Evolutionary conservation across 2,329 filamentous ascomycete genomes (phyloP).

Genomic region (Stachybotrys elegans): DNA sequence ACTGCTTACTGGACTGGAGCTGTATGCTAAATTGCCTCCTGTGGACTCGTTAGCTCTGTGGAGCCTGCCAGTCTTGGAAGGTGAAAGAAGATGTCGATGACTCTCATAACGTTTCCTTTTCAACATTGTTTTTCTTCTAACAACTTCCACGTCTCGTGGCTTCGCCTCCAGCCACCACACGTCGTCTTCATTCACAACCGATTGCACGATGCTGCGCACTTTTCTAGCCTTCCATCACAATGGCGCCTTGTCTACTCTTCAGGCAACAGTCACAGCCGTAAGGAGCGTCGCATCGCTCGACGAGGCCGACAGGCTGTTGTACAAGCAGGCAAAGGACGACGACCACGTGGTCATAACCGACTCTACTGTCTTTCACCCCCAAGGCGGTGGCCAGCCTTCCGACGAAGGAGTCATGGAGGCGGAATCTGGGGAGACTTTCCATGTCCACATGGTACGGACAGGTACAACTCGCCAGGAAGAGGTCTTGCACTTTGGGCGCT

Average conservation of each 20-base stretch:
- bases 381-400: constrained; percentile 69
- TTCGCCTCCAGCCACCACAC: too few relatives aligned
- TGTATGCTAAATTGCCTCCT: too few relatives aligned
- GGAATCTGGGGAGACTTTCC: constrained; percentile 29
- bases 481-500: constrained; percentile 63
- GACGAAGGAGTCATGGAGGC: constrained; percentile 55
- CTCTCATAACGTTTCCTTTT: too few relatives aligned
- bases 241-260: not conserved
- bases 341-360: constrained; percentile 56
- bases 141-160: too few relatives aligned
- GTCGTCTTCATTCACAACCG: too few relatives aligned
- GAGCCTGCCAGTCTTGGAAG: too few relatives aligned
- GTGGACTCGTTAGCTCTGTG: too few relatives aligned
- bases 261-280: not conserved
- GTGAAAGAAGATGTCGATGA: too few relatives aligned
- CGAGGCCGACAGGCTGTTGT: constrained; percentile 46
- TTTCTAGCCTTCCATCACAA: not conserved
- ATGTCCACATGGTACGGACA: constrained; percentile 53
- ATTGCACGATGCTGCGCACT: not conserved
- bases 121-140: too few relatives aligned
- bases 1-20: too few relatives aligned
- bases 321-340: constrained; percentile 48
- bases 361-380: constrained; percentile 69
- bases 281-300: constrained; percentile 29
- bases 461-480: constrained; percentile 42